Base-by-base conservation (phyloP, 2,329 filamentous ascomycete genomes). In the Colletotrichum shisoi region DNA sequence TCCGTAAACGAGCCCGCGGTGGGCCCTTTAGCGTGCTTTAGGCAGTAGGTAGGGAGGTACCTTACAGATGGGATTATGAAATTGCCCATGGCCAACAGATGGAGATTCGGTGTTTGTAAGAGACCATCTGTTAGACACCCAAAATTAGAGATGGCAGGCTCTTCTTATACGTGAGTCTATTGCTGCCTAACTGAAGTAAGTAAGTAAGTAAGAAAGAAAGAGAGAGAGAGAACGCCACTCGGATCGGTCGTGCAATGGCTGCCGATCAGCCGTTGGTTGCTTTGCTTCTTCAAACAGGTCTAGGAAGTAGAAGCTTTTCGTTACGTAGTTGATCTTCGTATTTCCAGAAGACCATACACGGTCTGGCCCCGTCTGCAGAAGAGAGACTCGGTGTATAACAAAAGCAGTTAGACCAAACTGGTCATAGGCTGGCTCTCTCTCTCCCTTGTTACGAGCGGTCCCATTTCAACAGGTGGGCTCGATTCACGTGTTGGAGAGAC, bases 1-100 rank as follows among this genome's bases (percentile, higher is more conserved):
- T 66, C 52, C 39, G 58, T 57, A 49, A 52, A 45, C 27, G 37
- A 63, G 13, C 27, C 42, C 62, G 42, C 24, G 54, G 31, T 48
- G 62, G 62, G 15, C 17, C 56, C 21, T 27, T 34, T 9, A 7
- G 31, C 31, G 9, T 34, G 31, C 31, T 31, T 31, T 31, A 8
- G 27, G 27, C 12, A 34, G 13, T 17, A 45, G 19, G 19, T 13
- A 46, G 19, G 19, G 3, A 46, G n/a, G 19, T 21, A 19, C 19
- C 7, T 13, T 17, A 53, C n/a, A 53, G 31, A 53, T 21, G 31
- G 51, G 31, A 52, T 13, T 53, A 52, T 53, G 51, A 39, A n/a
- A 21, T 53, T 53, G 51, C 6, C 31, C 51, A 39, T 53, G 31
- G 13, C 19, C 49, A 19, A 34, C 7, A 27, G 49, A 52, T 19